Conservation (phyloP, 345 rosid species). For the Orychophragmus violaceus region DNA sequence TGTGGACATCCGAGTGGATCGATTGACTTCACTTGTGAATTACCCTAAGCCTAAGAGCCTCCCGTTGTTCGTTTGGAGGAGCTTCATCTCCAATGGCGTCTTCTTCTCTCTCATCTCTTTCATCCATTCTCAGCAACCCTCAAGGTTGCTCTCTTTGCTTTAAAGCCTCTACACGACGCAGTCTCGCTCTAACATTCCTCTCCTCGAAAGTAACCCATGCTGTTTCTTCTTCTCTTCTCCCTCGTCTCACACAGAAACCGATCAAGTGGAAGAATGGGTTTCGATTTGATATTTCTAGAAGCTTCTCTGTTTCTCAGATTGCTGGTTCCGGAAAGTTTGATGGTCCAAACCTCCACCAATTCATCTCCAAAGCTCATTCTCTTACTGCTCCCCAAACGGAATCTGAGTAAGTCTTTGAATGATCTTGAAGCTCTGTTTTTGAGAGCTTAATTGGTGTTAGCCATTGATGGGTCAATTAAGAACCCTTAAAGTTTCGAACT, state of each 20-base stretch:
- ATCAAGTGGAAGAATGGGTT: slow-evolving; percentile 30
- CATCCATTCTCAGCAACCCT: slow-evolving; percentile 43
- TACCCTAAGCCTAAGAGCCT: slow-evolving; percentile 32
- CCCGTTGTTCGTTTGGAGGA: slow-evolving; percentile 21
- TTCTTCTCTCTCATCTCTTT: slow-evolving; percentile 57
- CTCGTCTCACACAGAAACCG: slow-evolving; percentile 13
- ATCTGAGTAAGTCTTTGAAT: slow-evolving; percentile 43
- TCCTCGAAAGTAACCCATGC: slow-evolving; percentile 26
- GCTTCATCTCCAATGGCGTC: slow-evolving; percentile 46
- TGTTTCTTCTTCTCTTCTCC: slow-evolving; percentile 8
- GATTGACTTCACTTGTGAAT: not conserved
- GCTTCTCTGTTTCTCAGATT: slow-evolving; percentile 37
- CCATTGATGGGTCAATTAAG: not conserved
- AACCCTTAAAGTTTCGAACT: slow-evolving; percentile 2
- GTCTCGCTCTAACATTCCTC: slow-evolving; percentile 35
- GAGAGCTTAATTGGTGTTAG: not conserved
- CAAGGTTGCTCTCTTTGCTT: slow-evolving; percentile 37
- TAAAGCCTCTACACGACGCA: slow-evolving; percentile 36
- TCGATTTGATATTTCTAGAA: slow-evolving; percentile 37
- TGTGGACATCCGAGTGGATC: not conserved
- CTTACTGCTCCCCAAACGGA: slow-evolving; percentile 37
- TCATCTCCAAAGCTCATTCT: slow-evolving; percentile 49
- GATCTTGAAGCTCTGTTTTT: slow-evolving; percentile 3
- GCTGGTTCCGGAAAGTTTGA: slow-evolving; percentile 26
- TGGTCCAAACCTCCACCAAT: slow-evolving; percentile 54